phyloP scores from a whole-genome alignment of 1,284 basidiomycete species.

The Laetiporus sulphureus region DNA sequence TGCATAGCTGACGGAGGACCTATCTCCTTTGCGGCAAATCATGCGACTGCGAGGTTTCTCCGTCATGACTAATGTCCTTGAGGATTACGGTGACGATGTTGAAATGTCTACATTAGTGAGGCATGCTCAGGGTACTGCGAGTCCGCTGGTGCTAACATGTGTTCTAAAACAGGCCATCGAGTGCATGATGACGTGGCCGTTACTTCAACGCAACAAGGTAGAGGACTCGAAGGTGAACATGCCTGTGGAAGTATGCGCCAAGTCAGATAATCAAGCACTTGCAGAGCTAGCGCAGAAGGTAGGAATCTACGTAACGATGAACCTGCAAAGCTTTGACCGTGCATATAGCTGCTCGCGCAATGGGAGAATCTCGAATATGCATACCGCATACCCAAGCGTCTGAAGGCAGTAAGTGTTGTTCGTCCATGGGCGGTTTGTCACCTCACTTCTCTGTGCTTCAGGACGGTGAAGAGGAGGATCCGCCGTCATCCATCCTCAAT shows the following conservation, averaged over 20 bases:
- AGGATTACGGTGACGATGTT: constrained; percentile 70
- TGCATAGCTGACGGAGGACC: constrained; percentile 80
- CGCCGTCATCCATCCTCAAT: no score
- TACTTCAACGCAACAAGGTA: constrained; percentile 89
- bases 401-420: constrained; percentile 35
- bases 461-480: no score
- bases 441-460: no score
- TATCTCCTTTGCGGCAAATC: constrained; percentile 73
- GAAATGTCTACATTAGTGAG: constrained; percentile 69
- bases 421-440: no score
- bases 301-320: no score
- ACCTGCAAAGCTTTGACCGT: background rate
- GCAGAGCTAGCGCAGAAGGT: constrained; percentile 57
- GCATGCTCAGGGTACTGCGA: background rate
- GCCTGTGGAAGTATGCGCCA: constrained; percentile 51
- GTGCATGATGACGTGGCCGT: constrained; percentile 76
- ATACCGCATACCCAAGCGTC: constrained; percentile 81
- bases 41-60: constrained; percentile 94
- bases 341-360: constrained; percentile 52
- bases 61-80: constrained; percentile 84
- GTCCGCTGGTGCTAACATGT: background rate
- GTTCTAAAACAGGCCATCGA: constrained; percentile 61
- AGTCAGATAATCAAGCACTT: constrained; percentile 52
- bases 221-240: constrained; percentile 79
- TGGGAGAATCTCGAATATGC: constrained; percentile 75